A percentile compares a stretch with the other conserved stretches of the same genome.
phyloP scores from a whole-genome alignment of 129 eudicot species.

The Helichrysum umbraculigerum region DNA sequence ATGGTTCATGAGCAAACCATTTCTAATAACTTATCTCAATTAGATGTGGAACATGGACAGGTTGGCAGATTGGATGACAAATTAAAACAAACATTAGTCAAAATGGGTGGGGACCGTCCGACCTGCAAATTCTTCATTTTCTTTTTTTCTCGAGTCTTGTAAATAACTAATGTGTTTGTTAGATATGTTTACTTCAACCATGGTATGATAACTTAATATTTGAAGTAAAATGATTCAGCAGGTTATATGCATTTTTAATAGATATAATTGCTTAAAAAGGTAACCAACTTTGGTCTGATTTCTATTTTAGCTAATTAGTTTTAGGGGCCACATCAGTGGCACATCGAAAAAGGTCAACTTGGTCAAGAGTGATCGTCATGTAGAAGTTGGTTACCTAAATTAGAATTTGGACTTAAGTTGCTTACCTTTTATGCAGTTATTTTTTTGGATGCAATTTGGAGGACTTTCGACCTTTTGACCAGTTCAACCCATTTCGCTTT shows the following conservation, averaged over 20 bases:
- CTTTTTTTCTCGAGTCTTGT: no score
- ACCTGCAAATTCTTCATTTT: not conserved
- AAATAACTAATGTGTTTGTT: no score
- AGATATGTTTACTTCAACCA: no score
- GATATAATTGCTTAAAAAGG: not conserved
- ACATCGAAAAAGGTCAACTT: no score
- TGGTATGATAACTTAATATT: no score
- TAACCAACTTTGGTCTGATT: not conserved
- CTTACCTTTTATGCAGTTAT: not conserved
- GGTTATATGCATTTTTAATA: not conserved
- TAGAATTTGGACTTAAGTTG: not conserved
- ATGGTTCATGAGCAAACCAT: not conserved
- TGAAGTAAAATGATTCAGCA: no score
- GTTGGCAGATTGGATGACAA: not conserved
- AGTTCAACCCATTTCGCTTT: not conserved
- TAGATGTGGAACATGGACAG: not conserved
- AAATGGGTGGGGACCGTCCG: not conserved
- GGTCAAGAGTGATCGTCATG: no score
- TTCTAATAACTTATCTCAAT: conserved; percentile 4
- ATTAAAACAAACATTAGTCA: not conserved
- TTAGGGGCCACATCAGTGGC: not conserved
- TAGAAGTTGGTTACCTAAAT: not conserved
- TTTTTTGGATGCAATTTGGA: not conserved
- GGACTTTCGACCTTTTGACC: not conserved
- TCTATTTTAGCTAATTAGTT: not conserved